These are phyloP conservation scores for Lactarius trivialis DNA, from an alignment of 768 basidiomycete species.

Conservation along the genomic window DNA sequence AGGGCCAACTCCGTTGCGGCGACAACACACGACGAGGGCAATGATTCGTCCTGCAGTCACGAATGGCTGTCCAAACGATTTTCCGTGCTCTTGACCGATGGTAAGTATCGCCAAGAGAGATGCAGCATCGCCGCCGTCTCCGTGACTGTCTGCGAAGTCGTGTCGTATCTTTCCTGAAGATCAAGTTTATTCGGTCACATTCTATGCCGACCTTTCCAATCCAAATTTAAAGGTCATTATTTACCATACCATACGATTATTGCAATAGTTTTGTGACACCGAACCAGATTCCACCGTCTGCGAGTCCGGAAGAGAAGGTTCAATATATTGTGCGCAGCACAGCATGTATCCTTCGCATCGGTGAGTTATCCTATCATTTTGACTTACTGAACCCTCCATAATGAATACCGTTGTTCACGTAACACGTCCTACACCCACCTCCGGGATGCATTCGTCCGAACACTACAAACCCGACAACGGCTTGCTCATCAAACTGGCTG, in stretches of 20 bases:
- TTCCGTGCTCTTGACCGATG: constrained; percentile 51
- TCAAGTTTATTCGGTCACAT: constrained; percentile 88
- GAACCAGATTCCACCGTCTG: constrained; percentile 44
- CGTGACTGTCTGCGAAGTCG: constrained; percentile 63
- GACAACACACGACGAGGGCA: constrained; percentile 53
- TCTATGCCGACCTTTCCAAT: constrained; percentile 79
- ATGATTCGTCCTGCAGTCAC: constrained; percentile 76
- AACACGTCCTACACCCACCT: constrained; percentile 72
- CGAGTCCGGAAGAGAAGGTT: constrained; percentile 65
- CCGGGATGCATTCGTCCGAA: constrained; percentile 76
- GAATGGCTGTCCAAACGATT: constrained; percentile 72
- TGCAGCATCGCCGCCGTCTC: not conserved
- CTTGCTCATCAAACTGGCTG: constrained; percentile 44
- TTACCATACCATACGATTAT: not conserved
- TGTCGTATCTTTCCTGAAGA: constrained; percentile 80
- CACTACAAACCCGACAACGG: constrained; percentile 55
- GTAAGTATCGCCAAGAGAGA: constrained; percentile 42
- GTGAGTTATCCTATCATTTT: constrained; percentile 33
- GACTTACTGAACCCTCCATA: not conserved
- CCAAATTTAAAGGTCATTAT: constrained; percentile 49
- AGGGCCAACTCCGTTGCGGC: constrained; percentile 55
- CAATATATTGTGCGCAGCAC: constrained; percentile 58
- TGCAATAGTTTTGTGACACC: not conserved
- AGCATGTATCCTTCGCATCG: constrained; percentile 67
- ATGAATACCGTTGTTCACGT: constrained; percentile 33